Base-by-base conservation (phyloP, 495 filamentous ascomycete species). In the Xylaria telfairii region DNA sequence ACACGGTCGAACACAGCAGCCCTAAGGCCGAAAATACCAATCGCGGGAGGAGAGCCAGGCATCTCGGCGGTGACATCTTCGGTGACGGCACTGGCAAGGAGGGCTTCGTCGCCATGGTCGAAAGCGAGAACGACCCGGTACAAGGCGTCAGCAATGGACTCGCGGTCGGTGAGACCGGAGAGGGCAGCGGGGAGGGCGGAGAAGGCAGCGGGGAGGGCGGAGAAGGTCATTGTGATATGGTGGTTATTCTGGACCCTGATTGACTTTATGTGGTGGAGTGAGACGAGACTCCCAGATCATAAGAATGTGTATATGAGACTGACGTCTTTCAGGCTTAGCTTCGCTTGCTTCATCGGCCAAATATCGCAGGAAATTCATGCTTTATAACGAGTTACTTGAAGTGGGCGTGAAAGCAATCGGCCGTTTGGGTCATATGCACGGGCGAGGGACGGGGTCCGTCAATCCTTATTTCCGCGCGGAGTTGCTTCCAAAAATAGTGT, bases 91-190 rank as follows among this genome's bases (percentile, higher is more conserved):
- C 51, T 61, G 28, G 26, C 21, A 2, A 66, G 30, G 28, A 73
- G 71, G 26, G 54, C 17, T 12, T 70, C 67, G 51, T 71, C 67
- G 53, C 34, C 67, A 51, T 71, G 68, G 61, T 71, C 68, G 21
- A 73, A 39, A 7, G 71, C 56, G 13, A 64, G 66, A 1, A 67
- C 44, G 32, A 30, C 28, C 10, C 37, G 37, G 51, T 73, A 70
- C 28, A 62, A 59, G 4, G 57, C 21, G 37, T 73, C 71, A n/a
- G 68, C 51, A 24, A 73, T 59, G 41, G 71, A 51, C 21, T 73
- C 71, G 51, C 67, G 71, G 39, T 72, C 70, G 44, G 57, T 72
- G 19, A 65, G 65, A 30, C 62, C 62, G 26, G 42, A 10, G 37
- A 65, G 62, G 41, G 42, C 13, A 21, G 62, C 62, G 21, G 62